These are phyloP conservation scores for Coemansia sp. DNA, from an alignment of 192 early-diverging fungal genomes.

Conservation along the genomic window DNA sequence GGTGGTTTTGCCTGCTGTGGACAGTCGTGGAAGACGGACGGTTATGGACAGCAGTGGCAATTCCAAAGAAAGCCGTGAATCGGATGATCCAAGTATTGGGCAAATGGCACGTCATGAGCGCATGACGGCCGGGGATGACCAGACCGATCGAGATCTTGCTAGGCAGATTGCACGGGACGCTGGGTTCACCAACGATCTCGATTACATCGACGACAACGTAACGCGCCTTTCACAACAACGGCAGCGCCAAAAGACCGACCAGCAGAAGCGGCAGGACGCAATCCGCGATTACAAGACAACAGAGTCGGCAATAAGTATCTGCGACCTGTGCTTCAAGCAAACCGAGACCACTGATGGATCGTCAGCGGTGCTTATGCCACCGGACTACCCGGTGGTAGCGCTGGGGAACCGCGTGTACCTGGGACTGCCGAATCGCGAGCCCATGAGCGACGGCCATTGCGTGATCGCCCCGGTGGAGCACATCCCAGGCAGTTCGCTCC, in stretches of 20 bases:
- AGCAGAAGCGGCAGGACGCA: constrained; percentile 65
- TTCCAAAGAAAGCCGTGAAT: constrained; percentile 6
- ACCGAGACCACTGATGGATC: constrained; percentile 23
- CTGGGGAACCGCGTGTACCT: constrained; percentile 79
- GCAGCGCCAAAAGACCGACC: constrained; percentile 58
- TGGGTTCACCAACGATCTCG: constrained; percentile 63
- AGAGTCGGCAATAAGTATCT: constrained; percentile 54
- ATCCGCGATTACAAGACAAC: constrained; percentile 70
- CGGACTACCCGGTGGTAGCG: constrained; percentile 69
- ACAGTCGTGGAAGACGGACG: constrained; percentile 33
- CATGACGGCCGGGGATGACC: constrained; percentile 26
- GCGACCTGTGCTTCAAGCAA: constrained; percentile 74
- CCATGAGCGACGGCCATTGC: constrained; percentile 84
- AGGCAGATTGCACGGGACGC: constrained; percentile 47
- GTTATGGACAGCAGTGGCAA: neutral
- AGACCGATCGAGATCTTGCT: constrained; percentile 19
- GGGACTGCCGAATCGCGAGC: constrained; percentile 69
- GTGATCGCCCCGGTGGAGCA: constrained; percentile 91
- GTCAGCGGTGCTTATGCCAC: constrained; percentile 53
- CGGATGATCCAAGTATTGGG: constrained; percentile 2
- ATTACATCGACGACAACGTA: constrained; percentile 90
- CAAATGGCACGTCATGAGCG: constrained; percentile 38
- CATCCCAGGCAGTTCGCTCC: constrained; percentile 69
- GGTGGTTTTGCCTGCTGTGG: constrained; percentile 40
- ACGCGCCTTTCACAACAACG: constrained; percentile 69